Base-by-base conservation (phyloP, 495 filamentous ascomycete genomes). In the Talaromyces stipitatus region DNA sequence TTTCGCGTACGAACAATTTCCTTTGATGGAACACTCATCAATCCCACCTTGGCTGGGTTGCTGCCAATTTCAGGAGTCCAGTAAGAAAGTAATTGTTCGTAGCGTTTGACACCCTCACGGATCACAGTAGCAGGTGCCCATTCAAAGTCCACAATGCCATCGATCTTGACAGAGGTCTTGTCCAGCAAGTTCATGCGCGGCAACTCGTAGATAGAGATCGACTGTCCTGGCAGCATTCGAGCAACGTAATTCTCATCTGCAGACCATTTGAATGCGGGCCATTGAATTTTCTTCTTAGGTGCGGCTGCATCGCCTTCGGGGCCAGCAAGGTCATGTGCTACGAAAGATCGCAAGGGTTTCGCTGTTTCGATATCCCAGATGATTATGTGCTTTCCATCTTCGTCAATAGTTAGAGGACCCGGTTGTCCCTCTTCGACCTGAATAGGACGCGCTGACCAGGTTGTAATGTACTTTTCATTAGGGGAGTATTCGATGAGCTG, bases 191-290 rank as follows among this genome's bases (percentile, higher is more conserved):
- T 86, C 94, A 98, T 98, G 58, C 83, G 82, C 14, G 94, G 94
- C 6, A 92, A 76, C 69, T 97, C 94, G 72, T 96, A 98, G 63
- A 97, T 85, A 36, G 91, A 95, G 66, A 98, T 90, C 26, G 89
- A 88, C 60, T 91, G 83, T 58, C 86, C 88, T 56, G 90, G 92
- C 54, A 85, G 89, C 76, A 97, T 85, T 45, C 94, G 83, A 3
- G 94, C 94, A 46, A 97, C 91, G 70, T 97, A 98, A 69, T 92
- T 92, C 77, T 96, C 90, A 66, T 98, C 94, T 4, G 94, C 76
- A 46, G 92, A 96, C 94, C 94, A 98, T 73, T 98, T 98, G 82
- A 98, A 98, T 11, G 92, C 91, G 23, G 94, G 94, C 94, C 94
- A 98, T 62, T 92, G 89, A 54, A 95, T 85, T 80, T 97, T 97